Conservation (phyloP, 1,284 basidiomycete species). For the Malassezia dermatis region DNA sequence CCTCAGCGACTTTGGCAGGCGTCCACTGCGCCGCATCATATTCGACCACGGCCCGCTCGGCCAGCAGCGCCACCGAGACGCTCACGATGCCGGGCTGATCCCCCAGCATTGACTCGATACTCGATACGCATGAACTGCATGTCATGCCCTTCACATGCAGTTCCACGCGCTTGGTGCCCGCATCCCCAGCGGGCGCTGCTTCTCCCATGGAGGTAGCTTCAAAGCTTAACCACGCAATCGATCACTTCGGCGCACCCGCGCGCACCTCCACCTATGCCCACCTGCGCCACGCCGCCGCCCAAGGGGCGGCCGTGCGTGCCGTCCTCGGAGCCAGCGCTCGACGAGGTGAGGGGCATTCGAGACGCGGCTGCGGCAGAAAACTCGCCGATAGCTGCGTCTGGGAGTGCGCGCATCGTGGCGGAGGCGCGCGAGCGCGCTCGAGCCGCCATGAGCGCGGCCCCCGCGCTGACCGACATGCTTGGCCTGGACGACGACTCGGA, state of each 20-base stretch:
- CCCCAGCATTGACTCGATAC: slow-evolving; percentile 85
- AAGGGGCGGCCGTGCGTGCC: neutral
- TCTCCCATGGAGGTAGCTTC: neutral
- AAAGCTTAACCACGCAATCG: neutral
- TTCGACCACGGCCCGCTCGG: slow-evolving; percentile 81
- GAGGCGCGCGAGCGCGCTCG: slow-evolving; percentile 2
- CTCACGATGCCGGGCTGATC: slow-evolving; percentile 72
- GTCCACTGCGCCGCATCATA: slow-evolving; percentile 72
- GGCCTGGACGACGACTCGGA: slow-evolving; percentile 8
- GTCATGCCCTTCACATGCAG: slow-evolving; percentile 85
- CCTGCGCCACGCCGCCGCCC: neutral
- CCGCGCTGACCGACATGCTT: neutral
- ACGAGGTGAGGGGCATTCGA: neutral
- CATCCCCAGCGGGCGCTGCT: neutral
- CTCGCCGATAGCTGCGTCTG: neutral
- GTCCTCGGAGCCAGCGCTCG: slow-evolving; percentile 4
- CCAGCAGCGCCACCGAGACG: slow-evolving; percentile 81
- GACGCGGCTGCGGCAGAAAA: neutral
- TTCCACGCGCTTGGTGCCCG: neutral
- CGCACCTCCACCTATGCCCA: neutral
- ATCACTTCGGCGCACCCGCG: neutral
- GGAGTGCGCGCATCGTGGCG: slow-evolving; percentile 6
- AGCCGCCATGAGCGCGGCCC: neutral
- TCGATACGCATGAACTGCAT: slow-evolving; percentile 76
- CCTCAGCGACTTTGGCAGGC: slow-evolving; percentile 59